Evolutionary conservation across 257 asterid species (phyloP), one percentile per base, ranked within the genome.

Genomic region (Solanum peruvianum): DNA sequence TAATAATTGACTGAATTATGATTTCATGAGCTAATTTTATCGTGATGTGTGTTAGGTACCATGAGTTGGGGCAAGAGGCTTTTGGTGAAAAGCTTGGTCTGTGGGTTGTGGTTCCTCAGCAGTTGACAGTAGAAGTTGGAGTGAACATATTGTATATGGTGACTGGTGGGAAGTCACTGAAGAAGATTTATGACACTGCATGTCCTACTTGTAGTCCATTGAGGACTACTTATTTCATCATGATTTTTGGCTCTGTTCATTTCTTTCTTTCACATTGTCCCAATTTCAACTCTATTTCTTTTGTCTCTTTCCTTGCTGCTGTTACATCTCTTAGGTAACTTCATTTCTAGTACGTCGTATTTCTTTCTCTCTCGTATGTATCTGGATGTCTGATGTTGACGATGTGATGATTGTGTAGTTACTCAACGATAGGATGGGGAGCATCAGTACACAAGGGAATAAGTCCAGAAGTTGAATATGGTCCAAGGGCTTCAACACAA

Each of bases 341-440:
- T 6, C 23, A 13, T 6, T 37, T 37, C 39, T 37, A 37, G 39
- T 37, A 37, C 6, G 39, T 37, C 39, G 7, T 42, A 42, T 42
- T 42, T 13, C 47, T 37, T 37, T 37, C 45, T 42, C 39, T 35
- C 44, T 41, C 44, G 11, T 41, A 41, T 42, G 45, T 42, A 42
- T 42, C 4, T 49, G 8, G 58, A 49, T 49, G 60, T 49, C 9
- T 49, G 60, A 49, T 49, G 60, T 49, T 49, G 41, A 69, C 6
- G 15, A 69, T 29, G 16, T 27, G 6, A 69, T 33, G 31, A 11
- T 11, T n/a, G 13, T 7, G 45, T 88, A 91, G 93, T 67, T 93
- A 93, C 44, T 91, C 95, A 11, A 90, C 93, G 2, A 90, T 92
- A 60, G 93, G 91, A 7, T 93, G 95, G 95, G 91, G 25, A 9